A percentile compares a stretch with the other conserved stretches of the same genome.
These are phyloP conservation scores for Ophiocordyceps camponoti-rufipedis DNA, from an alignment of 2,329 filamentous ascomycete species.

Conservation along the genomic window DNA sequence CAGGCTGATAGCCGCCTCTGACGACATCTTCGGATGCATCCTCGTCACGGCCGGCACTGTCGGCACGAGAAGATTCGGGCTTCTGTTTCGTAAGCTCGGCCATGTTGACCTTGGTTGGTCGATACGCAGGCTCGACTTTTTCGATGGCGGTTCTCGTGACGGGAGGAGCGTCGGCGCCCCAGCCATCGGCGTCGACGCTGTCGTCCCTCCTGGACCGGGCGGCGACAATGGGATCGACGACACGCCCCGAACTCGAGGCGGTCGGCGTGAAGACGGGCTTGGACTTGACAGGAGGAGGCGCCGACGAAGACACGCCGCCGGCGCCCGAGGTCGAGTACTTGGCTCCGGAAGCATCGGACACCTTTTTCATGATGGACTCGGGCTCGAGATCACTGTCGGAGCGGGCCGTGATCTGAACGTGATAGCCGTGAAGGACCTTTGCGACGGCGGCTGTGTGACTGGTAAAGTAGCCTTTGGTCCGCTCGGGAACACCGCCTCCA, in stretches of 20 bases:
- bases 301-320: conserved; percentile 29
- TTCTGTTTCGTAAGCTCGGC: conserved; percentile 63
- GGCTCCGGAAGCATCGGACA: conserved; percentile 81
- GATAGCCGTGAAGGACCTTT: conserved; percentile 89
- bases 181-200: conserved; percentile 67
- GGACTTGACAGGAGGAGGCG: conserved; percentile 55
- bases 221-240: conserved; percentile 50
- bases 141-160: conserved; percentile 74
- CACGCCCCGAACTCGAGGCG: conserved; percentile 22
- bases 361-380: conserved; percentile 78
- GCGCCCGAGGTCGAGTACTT: conserved; percentile 68
- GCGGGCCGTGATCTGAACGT: conserved; percentile 91
- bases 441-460: conserved; percentile 80
- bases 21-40: conserved; percentile 45
- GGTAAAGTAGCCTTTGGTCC: conserved; percentile 96
- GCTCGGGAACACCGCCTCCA: conserved; percentile 91
- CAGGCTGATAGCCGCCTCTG: conserved; percentile 73
- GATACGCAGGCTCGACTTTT: conserved; percentile 83
- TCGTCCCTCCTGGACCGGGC: conserved; percentile 42
- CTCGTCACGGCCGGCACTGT: conserved; percentile 23
- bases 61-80: conserved; percentile 44
- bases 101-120: conserved; percentile 91
- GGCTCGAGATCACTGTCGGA: conserved; percentile 79
- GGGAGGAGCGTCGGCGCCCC: conserved; percentile 86
- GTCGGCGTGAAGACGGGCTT: conserved; percentile 90